phyloP scores from a whole-genome alignment of 495 filamentous ascomycete species.

The Penicillium alfredii region DNA sequence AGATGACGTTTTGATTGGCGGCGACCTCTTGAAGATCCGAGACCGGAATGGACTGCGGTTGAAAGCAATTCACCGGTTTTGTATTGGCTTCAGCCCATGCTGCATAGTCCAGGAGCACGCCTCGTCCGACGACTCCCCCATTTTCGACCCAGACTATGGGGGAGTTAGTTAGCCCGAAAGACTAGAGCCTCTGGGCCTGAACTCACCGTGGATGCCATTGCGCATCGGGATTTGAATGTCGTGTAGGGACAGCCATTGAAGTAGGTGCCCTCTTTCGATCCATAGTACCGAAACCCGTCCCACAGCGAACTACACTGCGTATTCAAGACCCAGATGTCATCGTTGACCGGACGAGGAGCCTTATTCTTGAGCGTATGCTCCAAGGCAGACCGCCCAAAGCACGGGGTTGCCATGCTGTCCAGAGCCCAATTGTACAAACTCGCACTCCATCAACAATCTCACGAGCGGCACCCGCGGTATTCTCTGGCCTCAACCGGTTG shows the following conservation, averaged over 20 bases:
- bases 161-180: not conserved
- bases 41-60: slow-evolving; percentile 34
- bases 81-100: slow-evolving; percentile 41
- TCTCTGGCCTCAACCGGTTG: slow-evolving; percentile 44
- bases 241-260: slow-evolving; percentile 55
- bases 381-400: slow-evolving; percentile 25
- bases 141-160: slow-evolving; percentile 34
- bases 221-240: slow-evolving; percentile 46
- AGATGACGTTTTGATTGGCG: slow-evolving; percentile 26
- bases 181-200: not conserved
- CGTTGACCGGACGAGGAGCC: slow-evolving; percentile 45
- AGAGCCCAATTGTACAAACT: slow-evolving; percentile 39
- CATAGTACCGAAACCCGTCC: slow-evolving; percentile 53
- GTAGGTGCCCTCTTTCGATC: slow-evolving; percentile 43
- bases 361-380: slow-evolving; percentile 33
- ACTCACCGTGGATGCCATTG: slow-evolving; percentile 42
- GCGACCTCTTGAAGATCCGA: slow-evolving; percentile 35
- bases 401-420: slow-evolving; percentile 21
- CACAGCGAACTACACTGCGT: slow-evolving; percentile 52
- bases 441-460: slow-evolving; percentile 48
- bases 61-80: slow-evolving; percentile 32
- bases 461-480: slow-evolving; percentile 35
- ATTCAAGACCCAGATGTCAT: slow-evolving; percentile 57
- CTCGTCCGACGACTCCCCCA: slow-evolving; percentile 50
- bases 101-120: slow-evolving; percentile 53